These are phyloP conservation scores for Parastagonospora avenae DNA, from an alignment of 2,329 filamentous ascomycete species.

Conservation along the genomic window DNA sequence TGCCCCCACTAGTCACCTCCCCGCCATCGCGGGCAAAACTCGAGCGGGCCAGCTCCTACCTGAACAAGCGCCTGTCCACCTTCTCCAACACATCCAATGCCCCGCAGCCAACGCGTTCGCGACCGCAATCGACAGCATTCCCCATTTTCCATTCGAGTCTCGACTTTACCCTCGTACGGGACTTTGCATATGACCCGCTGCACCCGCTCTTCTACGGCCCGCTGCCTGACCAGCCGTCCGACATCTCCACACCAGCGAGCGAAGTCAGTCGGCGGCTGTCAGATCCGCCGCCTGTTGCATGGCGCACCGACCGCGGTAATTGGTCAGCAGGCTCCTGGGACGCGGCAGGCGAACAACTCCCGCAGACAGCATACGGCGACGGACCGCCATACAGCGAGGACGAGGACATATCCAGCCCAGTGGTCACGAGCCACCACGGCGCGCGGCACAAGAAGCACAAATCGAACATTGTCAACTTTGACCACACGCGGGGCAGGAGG, in stretches of 20 bases:
- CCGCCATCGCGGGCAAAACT: constrained; percentile 57
- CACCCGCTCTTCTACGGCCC: constrained; percentile 95
- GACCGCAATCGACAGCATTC: constrained; percentile 80
- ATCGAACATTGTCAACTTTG: constrained; percentile 49
- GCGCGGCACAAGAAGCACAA: constrained; percentile 84
- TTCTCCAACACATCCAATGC: constrained; percentile 63
- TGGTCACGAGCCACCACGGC: constrained; percentile 68
- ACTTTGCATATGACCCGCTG: constrained; percentile 86
- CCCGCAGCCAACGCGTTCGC: constrained; percentile 63
- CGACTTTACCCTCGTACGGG: constrained; percentile 86
- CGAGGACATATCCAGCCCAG: constrained; percentile 88
- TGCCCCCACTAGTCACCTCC: constrained; percentile 59
- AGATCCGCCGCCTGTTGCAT: constrained; percentile 72
- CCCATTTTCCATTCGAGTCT: constrained; percentile 85
- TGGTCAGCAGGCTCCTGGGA: constrained; percentile 63
- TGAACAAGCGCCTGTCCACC: constrained; percentile 81
- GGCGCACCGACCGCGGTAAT: constrained; percentile 69
- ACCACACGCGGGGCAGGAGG: constrained; percentile 43
- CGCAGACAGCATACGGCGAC: constrained; percentile 77
- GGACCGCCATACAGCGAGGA: constrained; percentile 95
- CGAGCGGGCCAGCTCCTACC: constrained; percentile 71
- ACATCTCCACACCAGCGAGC: constrained; percentile 82
- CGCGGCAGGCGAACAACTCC: constrained; percentile 68
- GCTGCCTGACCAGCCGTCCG: constrained; percentile 78
- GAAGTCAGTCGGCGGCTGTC: constrained; percentile 78